These are phyloP conservation scores for Oryza officinalis DNA, from an alignment of 176 grass and related monocot species.

Conservation along the genomic window DNA sequence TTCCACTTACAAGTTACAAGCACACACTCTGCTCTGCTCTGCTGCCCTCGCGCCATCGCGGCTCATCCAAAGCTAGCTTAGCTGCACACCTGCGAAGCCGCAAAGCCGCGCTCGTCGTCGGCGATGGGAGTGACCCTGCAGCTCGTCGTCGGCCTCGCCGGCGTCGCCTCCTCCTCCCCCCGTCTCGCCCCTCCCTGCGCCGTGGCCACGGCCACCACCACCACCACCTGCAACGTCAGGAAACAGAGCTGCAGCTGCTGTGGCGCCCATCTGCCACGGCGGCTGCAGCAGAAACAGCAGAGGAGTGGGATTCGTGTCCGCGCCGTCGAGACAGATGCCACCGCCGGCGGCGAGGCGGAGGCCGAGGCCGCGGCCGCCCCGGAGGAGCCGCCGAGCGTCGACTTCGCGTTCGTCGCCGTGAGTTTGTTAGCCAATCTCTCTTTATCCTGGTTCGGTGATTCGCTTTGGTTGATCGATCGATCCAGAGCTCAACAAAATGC, in stretches of 20 bases:
- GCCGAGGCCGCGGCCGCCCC: neutral
- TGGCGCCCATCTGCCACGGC: neutral
- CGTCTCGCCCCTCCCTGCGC: slow-evolving; percentile 14
- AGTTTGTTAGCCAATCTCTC: slow-evolving; percentile 3
- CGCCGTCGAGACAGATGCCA: slow-evolving; percentile 46
- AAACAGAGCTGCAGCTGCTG: slow-evolving; percentile 11
- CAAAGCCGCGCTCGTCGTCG: neutral
- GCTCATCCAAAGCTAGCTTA: neutral
- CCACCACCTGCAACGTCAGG: neutral
- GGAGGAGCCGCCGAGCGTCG: slow-evolving; percentile 53
- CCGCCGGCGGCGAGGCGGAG: slow-evolving; percentile 6
- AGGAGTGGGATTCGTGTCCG: slow-evolving; percentile 19
- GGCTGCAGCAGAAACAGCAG: neutral
- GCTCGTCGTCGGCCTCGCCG: slow-evolving; percentile 28
- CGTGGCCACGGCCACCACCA: neutral
- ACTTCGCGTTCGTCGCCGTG: slow-evolving; percentile 90
- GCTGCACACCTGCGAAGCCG: neutral
- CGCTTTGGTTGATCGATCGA: neutral
- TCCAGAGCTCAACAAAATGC: neutral
- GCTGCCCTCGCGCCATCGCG: no score
- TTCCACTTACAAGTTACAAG: no score
- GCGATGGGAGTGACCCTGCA: slow-evolving; percentile 36
- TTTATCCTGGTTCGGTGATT: neutral
- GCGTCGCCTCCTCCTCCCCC: slow-evolving; percentile 23
- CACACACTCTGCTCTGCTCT: no score